Conservation (phyloP, 1,284 basidiomycete species). For the Phellopilus nigrolimitatus region DNA sequence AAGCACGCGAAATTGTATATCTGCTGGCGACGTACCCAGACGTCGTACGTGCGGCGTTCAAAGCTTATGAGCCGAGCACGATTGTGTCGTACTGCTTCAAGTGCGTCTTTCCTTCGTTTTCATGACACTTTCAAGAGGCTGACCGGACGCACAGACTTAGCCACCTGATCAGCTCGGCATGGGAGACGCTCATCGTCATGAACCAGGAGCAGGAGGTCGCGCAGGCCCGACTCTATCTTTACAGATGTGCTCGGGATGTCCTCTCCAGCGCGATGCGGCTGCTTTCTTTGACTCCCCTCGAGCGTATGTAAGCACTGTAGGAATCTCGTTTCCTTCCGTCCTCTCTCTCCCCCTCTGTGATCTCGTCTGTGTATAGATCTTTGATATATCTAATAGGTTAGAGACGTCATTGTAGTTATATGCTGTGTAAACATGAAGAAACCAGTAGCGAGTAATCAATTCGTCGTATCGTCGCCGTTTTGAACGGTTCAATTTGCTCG, state of each 20-base stretch:
- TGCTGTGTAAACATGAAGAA: no score
- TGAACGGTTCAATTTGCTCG: no score
- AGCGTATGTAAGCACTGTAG: slow-evolving; percentile 81
- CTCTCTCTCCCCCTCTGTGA: no score
- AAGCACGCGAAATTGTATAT: slow-evolving; percentile 85
- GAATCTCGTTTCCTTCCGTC: neutral
- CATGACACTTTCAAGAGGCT: neutral
- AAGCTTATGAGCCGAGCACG: slow-evolving; percentile 86
- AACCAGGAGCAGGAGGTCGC: slow-evolving; percentile 81
- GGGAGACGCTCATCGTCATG: slow-evolving; percentile 84
- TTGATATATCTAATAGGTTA: no score
- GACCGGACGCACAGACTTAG: slow-evolving; percentile 66
- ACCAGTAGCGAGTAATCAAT: no score
- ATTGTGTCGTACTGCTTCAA: slow-evolving; percentile 41
- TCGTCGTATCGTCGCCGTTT: no score
- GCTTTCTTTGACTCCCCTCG: slow-evolving; percentile 84
- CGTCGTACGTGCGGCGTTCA: slow-evolving; percentile 80
- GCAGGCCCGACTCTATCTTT: slow-evolving; percentile 87
- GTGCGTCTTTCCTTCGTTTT: neutral
- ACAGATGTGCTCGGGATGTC: slow-evolving; percentile 84
- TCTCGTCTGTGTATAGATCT: no score
- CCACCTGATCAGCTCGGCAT: slow-evolving; percentile 83
- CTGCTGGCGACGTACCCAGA: slow-evolving; percentile 89
- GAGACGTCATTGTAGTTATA: no score
- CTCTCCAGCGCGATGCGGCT: slow-evolving; percentile 83